Percentiles rank a stretch among this genome's conserved stretches.
These are phyloP conservation scores for Porogramme epimiltina DNA, from an alignment of 1,284 basidiomycete species.

Conservation along the genomic window DNA sequence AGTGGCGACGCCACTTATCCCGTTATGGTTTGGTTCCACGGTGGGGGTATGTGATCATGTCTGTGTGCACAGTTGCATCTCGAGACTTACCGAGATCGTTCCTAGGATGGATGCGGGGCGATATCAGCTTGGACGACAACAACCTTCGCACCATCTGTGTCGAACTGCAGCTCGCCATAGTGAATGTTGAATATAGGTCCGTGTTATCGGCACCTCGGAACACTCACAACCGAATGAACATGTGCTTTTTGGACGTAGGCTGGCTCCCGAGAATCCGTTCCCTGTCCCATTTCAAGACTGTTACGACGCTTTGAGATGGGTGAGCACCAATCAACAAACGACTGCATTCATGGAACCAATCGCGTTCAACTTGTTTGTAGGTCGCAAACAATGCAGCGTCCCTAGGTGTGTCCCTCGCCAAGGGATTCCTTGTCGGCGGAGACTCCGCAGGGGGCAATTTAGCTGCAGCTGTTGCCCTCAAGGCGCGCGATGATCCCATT, in stretches of 20 bases:
- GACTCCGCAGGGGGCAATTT: conserved; percentile 28
- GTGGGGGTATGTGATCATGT: background rate
- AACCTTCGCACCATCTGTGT: conserved; percentile 18
- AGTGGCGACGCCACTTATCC: conserved; percentile 1
- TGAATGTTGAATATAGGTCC: conserved; percentile 27
- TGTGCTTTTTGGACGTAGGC: background rate
- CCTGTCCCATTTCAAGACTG: conserved; percentile 20
- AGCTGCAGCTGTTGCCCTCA: conserved; percentile 21
- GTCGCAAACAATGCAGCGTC: conserved; percentile 3
- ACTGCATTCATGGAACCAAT: background rate
- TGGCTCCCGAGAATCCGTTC: conserved; percentile 24
- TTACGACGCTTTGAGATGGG: conserved; percentile 25
- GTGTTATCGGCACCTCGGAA: too few species aligned
- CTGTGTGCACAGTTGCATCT: background rate
- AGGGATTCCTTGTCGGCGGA: conserved; percentile 28
- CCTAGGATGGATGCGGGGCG: conserved; percentile 15
- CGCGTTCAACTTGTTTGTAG: too few species aligned
- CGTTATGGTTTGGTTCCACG: background rate
- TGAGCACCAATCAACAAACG: background rate
- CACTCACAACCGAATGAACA: background rate
- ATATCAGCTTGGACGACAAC: conserved; percentile 20
- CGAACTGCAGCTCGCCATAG: conserved; percentile 19
- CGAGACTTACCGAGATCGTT: background rate
- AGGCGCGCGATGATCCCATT: conserved; percentile 24
- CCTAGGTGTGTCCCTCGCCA: conserved; percentile 11